phyloP scores from a whole-genome alignment of 2,329 filamentous ascomycete species.

The Phaeosphaeria sp. region DNA sequence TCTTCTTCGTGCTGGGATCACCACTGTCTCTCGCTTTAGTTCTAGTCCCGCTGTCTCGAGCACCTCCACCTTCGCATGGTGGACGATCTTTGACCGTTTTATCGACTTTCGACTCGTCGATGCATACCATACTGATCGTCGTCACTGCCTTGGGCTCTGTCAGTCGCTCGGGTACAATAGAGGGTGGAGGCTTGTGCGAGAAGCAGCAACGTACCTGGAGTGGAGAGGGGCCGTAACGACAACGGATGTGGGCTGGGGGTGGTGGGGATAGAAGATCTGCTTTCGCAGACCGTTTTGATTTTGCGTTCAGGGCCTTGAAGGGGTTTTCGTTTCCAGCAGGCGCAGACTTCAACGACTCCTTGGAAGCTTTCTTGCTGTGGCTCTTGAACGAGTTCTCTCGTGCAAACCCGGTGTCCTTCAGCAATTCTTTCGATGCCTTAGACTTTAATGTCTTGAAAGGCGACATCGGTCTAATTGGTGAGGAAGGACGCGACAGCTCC shows the following conservation, averaged over 20 bases:
- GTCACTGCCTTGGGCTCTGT: not conserved
- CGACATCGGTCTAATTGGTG: not conserved
- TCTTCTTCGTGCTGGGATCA: not conserved
- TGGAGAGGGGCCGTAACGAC: not conserved
- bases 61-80: too few relatives aligned
- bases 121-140: not conserved
- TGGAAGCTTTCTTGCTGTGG: not conserved
- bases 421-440: not conserved
- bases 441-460: not conserved
- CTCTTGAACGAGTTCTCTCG: not conserved
- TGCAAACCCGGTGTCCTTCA: not conserved
- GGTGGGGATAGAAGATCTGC: not conserved
- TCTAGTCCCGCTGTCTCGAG: too few relatives aligned
- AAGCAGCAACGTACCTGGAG: not conserved
- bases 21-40: too few relatives aligned
- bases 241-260: not conserved
- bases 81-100: too few relatives aligned
- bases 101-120: not conserved
- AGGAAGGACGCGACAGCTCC: not conserved
- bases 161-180: not conserved
- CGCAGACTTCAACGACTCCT: not conserved
- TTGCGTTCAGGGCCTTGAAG: not conserved
- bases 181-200: not conserved
- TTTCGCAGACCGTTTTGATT: not conserved
- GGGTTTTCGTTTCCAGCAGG: too few relatives aligned